Evolutionary conservation across 2,329 filamentous ascomycete genomes (phyloP), one percentile per base, ranked within the genome.

Genomic region (Neocucurbitaria cava): DNA sequence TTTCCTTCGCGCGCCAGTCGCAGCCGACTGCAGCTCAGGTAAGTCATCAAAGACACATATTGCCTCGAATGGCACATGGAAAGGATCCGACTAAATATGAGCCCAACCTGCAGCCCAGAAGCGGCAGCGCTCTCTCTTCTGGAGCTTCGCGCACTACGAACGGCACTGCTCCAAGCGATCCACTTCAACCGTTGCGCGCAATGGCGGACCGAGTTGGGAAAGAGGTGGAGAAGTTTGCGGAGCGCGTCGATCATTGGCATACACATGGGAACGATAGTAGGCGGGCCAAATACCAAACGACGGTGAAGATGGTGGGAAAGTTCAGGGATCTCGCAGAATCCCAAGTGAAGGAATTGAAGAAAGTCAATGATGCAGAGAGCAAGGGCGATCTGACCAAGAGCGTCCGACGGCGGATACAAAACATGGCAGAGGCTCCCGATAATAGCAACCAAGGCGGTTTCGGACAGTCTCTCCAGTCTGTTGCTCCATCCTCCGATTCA

Each of bases 171-270:
- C 46, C 64, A 15, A 69, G 65, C 35, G 78, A 84, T 64, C 80
- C 82, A 28, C 74, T 88, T 26, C 82, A 85, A 62, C 85, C 85
- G 17, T 77, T 89, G 60, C 85, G 85, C 71, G 82, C 84, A 60
- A 86, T 87, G 64, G 87, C 86, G 56, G 85, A 91, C 62, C 83
- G 85, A 39, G 87, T 91, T 28, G 89, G 90, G 46, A 86, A 88
- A 58, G 92, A 96, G 76, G 91, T 96, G 54, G 92, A 96, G 77
- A 84, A 87, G 40, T 97, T 97, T 71, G 92, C 93, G 33, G 89
- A 90, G 70, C 85, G 86, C 46, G 83, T 97, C 20, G 93, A 97
- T 77, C 84, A 87, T 49, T 94, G 92, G 74, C 66, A 74, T 33
- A 68, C 64, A 3, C 65, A 69, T 13, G 68, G 68, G 15, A 69